Evolutionary conservation across 768 basidiomycete genomes (phyloP).

Genomic region (Suillus weaverae): DNA sequence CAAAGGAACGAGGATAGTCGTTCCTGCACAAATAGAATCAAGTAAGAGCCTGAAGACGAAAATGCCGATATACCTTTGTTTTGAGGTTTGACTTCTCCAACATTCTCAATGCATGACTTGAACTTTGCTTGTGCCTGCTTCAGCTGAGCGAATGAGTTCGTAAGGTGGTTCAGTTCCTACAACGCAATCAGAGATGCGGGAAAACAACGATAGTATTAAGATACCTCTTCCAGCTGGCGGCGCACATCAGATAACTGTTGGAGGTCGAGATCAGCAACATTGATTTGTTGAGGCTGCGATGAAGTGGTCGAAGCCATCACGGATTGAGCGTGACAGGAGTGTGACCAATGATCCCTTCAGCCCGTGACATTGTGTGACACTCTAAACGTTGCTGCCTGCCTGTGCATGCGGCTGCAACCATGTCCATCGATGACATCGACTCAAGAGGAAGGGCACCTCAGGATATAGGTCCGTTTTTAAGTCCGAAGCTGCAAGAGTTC

Average conservation of each 20-base stretch:
- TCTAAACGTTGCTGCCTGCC: constrained; percentile 13
- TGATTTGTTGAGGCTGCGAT: constrained; percentile 65
- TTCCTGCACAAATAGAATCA: constrained; percentile 50
- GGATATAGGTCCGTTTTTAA: constrained; percentile 44
- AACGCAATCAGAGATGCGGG: not conserved
- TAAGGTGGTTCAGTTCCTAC: constrained; percentile 90
- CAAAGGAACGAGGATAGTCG: constrained; percentile 86
- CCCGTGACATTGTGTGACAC: constrained; percentile 22
- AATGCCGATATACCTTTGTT: constrained; percentile 51
- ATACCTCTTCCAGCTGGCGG: constrained; percentile 89
- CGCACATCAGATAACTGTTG: constrained; percentile 87
- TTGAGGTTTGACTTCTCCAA: constrained; percentile 67
- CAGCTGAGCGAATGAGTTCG: constrained; percentile 88
- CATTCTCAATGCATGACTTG: constrained; percentile 80
- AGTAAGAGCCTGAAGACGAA: not conserved
- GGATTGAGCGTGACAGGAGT: constrained; percentile 8
- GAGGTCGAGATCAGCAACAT: constrained; percentile 79
- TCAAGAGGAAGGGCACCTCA: constrained; percentile 42
- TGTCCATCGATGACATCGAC: constrained; percentile 30
- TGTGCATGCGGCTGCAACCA: constrained; percentile 16
- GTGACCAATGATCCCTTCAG: constrained; percentile 16
- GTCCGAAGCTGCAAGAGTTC: not conserved
- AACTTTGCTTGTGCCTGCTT: constrained; percentile 94
- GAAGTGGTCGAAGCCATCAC: constrained; percentile 33
- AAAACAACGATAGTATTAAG: not conserved